A percentile compares a stretch with the other conserved stretches of the same genome.
Conservation (phyloP, 805 yeast genomes). For the Maudiozyma saulgeensis region DNA sequence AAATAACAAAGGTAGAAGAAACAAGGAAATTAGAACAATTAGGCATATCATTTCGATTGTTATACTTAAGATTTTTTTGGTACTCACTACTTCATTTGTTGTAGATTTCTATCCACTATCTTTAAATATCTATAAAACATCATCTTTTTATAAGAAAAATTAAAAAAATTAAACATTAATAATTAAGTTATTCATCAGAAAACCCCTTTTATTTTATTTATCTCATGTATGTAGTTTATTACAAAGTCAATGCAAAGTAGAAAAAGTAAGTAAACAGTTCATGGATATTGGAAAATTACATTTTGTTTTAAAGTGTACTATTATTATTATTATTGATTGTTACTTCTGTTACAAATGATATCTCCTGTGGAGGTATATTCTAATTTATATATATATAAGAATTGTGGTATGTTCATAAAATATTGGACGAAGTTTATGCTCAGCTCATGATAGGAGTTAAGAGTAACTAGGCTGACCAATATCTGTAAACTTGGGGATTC, state of each 20-base stretch:
- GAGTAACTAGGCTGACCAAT: slow-evolving; percentile 46
- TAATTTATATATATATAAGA: background rate
- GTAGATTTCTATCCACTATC: background rate
- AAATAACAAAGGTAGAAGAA: background rate
- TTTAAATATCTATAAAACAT: slow-evolving; percentile 4
- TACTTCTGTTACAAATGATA: background rate
- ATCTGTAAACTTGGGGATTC: slow-evolving; percentile 53
- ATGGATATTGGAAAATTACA: background rate
- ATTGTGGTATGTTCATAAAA: background rate
- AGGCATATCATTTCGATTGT: background rate
- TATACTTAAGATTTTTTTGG: background rate
- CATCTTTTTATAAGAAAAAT: slow-evolving; percentile 2
- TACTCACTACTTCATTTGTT: background rate
- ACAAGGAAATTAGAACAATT: background rate
- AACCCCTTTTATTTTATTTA: too few species aligned
- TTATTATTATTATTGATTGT: background rate
- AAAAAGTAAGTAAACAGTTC: background rate
- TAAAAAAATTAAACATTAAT: background rate
- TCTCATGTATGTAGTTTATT: too few species aligned
- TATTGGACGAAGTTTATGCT: background rate
- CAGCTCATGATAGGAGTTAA: background rate
- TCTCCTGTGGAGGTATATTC: background rate
- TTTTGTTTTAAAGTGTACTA: background rate
- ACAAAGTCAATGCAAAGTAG: too few species aligned
- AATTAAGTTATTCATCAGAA: background rate